Percentiles rank a stretch among this genome's conserved stretches.
Conservation (phyloP, 108 stramenopile species). For the Parmales sp. region DNA sequence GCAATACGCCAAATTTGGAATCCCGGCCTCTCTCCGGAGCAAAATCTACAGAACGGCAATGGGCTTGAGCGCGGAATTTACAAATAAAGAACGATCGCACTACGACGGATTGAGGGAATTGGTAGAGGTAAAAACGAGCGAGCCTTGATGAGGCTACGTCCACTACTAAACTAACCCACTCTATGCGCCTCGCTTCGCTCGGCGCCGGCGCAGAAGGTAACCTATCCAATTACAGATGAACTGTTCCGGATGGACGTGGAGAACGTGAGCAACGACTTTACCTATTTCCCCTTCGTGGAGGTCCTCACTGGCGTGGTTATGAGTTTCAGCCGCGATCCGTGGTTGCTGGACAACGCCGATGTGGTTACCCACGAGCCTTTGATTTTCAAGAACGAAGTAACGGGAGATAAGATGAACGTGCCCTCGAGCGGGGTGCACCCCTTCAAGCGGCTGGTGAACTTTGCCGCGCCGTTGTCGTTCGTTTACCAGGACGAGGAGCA, state of each 20-base stretch:
- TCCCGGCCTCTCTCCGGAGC: slow-evolving; percentile 25
- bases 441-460: slow-evolving; percentile 31
- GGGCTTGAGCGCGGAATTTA: too few relatives aligned
- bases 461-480: slow-evolving; percentile 27
- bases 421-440: slow-evolving; percentile 16
- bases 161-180: too few relatives aligned
- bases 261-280: slow-evolving; percentile 22
- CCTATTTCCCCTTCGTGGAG: slow-evolving; percentile 35
- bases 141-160: too few relatives aligned
- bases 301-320: slow-evolving; percentile 6
- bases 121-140: too few relatives aligned
- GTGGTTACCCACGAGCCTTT: background rate
- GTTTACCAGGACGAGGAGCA: slow-evolving; percentile 23
- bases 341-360: background rate
- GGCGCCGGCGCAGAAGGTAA: background rate
- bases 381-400: background rate
- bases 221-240: slow-evolving; percentile 31
- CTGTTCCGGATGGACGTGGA: slow-evolving; percentile 31
- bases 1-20: slow-evolving; percentile 23
- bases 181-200: too few relatives aligned
- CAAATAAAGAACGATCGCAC: too few relatives aligned
- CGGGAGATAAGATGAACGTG: background rate
- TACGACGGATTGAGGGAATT: too few relatives aligned
- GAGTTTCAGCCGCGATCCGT: background rate
- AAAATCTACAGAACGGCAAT: slow-evolving; percentile 17